These are phyloP conservation scores for Albophoma yamanashiensis DNA, from an alignment of 2,329 filamentous ascomycete species.

Conservation along the genomic window DNA sequence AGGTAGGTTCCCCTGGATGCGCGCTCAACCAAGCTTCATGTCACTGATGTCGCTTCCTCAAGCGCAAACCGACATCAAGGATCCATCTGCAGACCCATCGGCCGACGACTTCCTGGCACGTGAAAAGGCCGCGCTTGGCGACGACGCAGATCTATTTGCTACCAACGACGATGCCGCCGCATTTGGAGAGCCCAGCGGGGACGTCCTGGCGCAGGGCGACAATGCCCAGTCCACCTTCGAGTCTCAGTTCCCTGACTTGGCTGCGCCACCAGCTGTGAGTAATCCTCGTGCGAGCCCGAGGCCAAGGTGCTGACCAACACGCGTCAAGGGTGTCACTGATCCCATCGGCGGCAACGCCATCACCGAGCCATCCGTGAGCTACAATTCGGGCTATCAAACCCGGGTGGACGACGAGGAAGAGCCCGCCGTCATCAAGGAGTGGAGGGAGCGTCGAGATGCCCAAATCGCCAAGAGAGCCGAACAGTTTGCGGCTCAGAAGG, in stretches of 20 bases:
- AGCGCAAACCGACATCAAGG: constrained; percentile 60
- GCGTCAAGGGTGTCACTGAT: constrained; percentile 17
- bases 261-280: constrained; percentile 23
- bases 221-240: constrained; percentile 54
- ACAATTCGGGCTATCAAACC: constrained; percentile 51
- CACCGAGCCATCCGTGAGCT: constrained; percentile 58
- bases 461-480: constrained; percentile 76
- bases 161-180: constrained; percentile 61
- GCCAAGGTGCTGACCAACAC: constrained; percentile 1
- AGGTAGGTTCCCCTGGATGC: constrained; percentile 28
- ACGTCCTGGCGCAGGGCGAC: constrained; percentile 61
- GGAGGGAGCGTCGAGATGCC: constrained; percentile 82
- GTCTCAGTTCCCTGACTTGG: constrained; percentile 80
- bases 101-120: constrained; percentile 81
- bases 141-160: constrained; percentile 85
- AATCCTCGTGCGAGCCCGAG: not conserved
- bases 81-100: constrained; percentile 45
- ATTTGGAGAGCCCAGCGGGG: constrained; percentile 53
- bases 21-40: not conserved
- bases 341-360: constrained; percentile 34
- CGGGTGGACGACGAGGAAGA: constrained; percentile 63
- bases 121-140: constrained; percentile 82
- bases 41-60: constrained; percentile 13
- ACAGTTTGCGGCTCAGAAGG: constrained; percentile 71
- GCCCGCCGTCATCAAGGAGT: constrained; percentile 79